Conservation (phyloP, 345 rosid species). For the Brassica carinata region DNA sequence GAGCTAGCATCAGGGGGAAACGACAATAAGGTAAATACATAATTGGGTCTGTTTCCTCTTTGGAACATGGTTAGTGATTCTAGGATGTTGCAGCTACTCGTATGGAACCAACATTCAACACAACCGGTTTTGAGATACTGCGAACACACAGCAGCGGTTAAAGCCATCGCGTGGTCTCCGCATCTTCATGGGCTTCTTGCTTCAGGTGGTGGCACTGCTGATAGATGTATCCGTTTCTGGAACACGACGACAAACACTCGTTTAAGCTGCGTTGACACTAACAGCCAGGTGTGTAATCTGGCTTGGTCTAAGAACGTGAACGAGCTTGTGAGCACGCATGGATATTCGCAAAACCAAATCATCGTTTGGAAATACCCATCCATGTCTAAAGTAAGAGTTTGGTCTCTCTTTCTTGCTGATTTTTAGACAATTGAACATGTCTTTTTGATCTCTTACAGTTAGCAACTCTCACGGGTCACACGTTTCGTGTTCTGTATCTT, state of each 20-base stretch:
- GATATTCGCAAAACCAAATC: constrained; percentile 97
- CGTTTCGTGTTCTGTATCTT: constrained; percentile 93
- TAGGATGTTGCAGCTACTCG: constrained; percentile 69
- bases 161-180: constrained; percentile 99
- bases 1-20: constrained; percentile 99
- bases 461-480: constrained; percentile 96
- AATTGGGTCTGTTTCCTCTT: background rate
- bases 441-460: constrained; percentile 53
- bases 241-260: constrained; percentile 93
- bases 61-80: constrained; percentile 17
- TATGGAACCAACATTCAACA: constrained; percentile 96
- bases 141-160: constrained; percentile 97
- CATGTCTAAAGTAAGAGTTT: constrained; percentile 81
- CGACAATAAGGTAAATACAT: constrained; percentile 73
- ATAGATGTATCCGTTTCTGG: constrained; percentile 97
- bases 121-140: constrained; percentile 87
- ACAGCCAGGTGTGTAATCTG: constrained; percentile 98
- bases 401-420: background rate
- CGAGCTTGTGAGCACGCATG: constrained; percentile 98
- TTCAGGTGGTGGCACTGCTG: constrained; percentile 99
- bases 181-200: constrained; percentile 98
- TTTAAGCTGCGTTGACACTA: constrained; percentile 91
- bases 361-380: constrained; percentile 97
- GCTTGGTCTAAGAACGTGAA: constrained; percentile 98
- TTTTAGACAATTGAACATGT: constrained; percentile 3